A percentile compares a stretch with the other conserved stretches of the same genome.
Conservation (phyloP, 75 land plant species). For the Picea glauca region DNA sequence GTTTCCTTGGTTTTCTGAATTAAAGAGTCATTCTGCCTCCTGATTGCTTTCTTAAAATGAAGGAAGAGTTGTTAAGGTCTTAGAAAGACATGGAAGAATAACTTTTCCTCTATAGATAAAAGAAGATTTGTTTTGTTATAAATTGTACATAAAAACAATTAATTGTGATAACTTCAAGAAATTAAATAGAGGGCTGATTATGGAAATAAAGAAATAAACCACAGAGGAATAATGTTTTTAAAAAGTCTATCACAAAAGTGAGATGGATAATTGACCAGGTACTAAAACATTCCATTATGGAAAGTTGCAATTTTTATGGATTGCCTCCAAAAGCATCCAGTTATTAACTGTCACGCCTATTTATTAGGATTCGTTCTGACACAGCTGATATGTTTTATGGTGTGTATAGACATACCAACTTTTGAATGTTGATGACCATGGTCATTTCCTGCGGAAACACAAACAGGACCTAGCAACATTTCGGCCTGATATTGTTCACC, state of each 20-base stretch:
- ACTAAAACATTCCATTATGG: not conserved
- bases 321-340: not conserved
- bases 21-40: no score
- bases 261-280: not conserved
- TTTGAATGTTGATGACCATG: conserved; percentile 67
- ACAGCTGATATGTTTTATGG: not conserved
- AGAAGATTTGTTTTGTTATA: no score
- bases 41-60: no score
- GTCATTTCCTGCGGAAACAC: conserved; percentile 52
- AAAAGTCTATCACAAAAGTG: not conserved
- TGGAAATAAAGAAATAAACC: not conserved
- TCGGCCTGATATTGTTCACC: conserved; percentile 75
- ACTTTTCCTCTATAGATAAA: no score
- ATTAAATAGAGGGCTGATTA: not conserved
- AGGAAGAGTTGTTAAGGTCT: no score
- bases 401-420: conserved; percentile 50
- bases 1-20: no score
- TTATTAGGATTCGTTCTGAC: not conserved
- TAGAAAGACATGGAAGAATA: no score
- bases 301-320: not conserved
- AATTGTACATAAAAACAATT: no score
- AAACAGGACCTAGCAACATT: conserved; percentile 56
- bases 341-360: not conserved
- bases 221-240: not conserved
- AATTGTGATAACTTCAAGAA: not conserved